A percentile compares a stretch with the other conserved stretches of the same genome.
These are phyloP conservation scores for Candida sojae DNA, from an alignment of 1,139 yeast species.

Conservation along the genomic window DNA sequence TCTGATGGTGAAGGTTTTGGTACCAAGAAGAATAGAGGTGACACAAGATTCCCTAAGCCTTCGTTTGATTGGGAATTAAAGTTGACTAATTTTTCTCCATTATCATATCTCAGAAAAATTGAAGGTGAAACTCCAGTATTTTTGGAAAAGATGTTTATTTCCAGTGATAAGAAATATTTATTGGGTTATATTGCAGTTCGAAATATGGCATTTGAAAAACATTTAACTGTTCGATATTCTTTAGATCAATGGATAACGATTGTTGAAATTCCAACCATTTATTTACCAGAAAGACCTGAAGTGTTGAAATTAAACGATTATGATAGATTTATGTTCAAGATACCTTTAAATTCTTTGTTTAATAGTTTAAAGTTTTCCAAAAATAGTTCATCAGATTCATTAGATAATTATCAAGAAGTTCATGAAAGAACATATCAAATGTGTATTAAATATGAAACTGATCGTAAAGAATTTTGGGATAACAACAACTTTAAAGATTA, in stretches of 20 bases:
- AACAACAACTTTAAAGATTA: slow-evolving; percentile 66
- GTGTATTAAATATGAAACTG: slow-evolving; percentile 60
- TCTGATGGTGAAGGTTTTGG: slow-evolving; percentile 8
- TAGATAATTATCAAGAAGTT: slow-evolving; percentile 7
- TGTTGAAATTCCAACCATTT: slow-evolving; percentile 66
- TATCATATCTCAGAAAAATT: slow-evolving; percentile 41
- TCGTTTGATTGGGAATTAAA: slow-evolving; percentile 51
- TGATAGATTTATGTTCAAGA: slow-evolving; percentile 60
- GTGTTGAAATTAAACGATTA: slow-evolving; percentile 50
- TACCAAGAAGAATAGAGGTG: slow-evolving; percentile 16
- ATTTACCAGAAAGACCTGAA: slow-evolving; percentile 60
- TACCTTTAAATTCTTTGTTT: slow-evolving; percentile 45
- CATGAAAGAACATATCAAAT: slow-evolving; percentile 35
- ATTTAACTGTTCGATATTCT: slow-evolving; percentile 63
- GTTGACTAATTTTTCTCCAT: slow-evolving; percentile 46
- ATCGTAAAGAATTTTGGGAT: slow-evolving; percentile 70
- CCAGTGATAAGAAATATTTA: slow-evolving; percentile 56
- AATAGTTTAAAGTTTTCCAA: slow-evolving; percentile 26
- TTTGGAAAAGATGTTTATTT: slow-evolving; percentile 63
- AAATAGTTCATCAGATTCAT: slow-evolving; percentile 9
- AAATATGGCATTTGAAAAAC: slow-evolving; percentile 66
- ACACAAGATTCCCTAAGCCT: slow-evolving; percentile 25
- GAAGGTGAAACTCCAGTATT: slow-evolving; percentile 49
- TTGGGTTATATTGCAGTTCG: slow-evolving; percentile 75
- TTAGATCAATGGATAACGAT: slow-evolving; percentile 74